Base-by-base conservation (phyloP, 2,329 filamentous ascomycete species). In the Dryadomyces sulphureus region DNA sequence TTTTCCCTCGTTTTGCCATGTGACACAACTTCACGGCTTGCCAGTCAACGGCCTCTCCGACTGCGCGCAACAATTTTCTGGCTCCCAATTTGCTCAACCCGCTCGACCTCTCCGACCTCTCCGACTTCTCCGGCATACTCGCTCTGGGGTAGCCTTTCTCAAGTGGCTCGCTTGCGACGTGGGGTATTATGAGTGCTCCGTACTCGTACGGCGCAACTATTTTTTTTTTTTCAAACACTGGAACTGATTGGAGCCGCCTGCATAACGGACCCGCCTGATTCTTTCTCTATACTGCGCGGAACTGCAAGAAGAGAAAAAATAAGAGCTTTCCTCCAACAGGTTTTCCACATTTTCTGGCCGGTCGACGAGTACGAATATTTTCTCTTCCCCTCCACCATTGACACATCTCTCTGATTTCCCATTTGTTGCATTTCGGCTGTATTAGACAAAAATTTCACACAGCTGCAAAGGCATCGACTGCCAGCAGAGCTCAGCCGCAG, bases 161-260 rank as follows among this genome's bases (percentile, higher is more conserved):
- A 54, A 53, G 55, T 50, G 46, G 39, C 43, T 53, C 50, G 40
- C 52, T 55, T 46, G 43, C 45, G 53, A 49, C 56, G 56, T 57
- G 57, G 58, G 55, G 56, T 57, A 27, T n/a, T 46, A 41, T 38
- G n/a, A 35, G 27, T 43, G 19, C 42, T n/a, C n/a, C n/a, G n/a
- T n/a, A n/a, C n/a, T n/a, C n/a, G n/a, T n/a, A n/a, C n/a, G n/a
- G n/a, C n/a, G n/a, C n/a, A n/a, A n/a, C n/a, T 36, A 35, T 25
- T 39, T 35, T 7, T 36, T 17, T 19, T 19, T n/a, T 36, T n/a
- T 36, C 34, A 36, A 36, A 25, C 43, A 32, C 45, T 42, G 25
- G 41, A n/a, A 38, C 22, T 52, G 49, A 49, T 51, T 50, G 48
- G 50, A 39, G 36, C 43, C 27, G 22, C 35, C 25, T 51, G 49